Conservation (phyloP, 129 eudicot genomes). For the Dittrichia graveolens region DNA sequence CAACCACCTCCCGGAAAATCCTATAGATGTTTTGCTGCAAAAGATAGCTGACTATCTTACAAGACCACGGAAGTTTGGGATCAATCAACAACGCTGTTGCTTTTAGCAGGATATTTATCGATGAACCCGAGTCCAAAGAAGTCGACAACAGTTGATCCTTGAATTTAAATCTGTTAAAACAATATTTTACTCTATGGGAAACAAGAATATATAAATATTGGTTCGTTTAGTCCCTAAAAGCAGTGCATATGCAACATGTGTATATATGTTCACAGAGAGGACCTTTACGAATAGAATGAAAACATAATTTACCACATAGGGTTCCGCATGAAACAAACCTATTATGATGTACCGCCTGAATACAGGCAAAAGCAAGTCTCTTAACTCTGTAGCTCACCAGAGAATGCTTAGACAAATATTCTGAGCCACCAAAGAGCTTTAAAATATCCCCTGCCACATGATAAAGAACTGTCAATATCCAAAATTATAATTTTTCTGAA, state of each 20-base stretch:
- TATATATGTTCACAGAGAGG: background rate
- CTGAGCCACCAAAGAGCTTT: slow-evolving; percentile 65
- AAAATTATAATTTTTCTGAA: slow-evolving; percentile 14
- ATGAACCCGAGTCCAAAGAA: slow-evolving; percentile 45
- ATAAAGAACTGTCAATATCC: slow-evolving; percentile 24
- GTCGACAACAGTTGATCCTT: slow-evolving; percentile 53
- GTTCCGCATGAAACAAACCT: slow-evolving; percentile 50
- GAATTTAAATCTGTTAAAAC: slow-evolving; percentile 51
- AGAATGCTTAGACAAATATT: slow-evolving; percentile 49
- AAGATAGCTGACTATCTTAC: slow-evolving; percentile 63
- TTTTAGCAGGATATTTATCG: slow-evolving; percentile 60
- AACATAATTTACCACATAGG: background rate
- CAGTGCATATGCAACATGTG: background rate
- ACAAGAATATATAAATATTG: slow-evolving; percentile 1
- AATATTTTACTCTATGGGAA: slow-evolving; percentile 23
- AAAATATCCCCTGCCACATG: slow-evolving; percentile 51
- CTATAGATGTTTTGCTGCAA: slow-evolving; percentile 53
- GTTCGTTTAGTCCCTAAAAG: slow-evolving; percentile 14
- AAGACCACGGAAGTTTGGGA: slow-evolving; percentile 84
- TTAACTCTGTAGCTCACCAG: slow-evolving; percentile 74
- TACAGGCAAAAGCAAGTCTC: slow-evolving; percentile 71
- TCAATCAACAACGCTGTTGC: slow-evolving; percentile 61
- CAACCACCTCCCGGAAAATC: slow-evolving; percentile 64
- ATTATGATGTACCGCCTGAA: slow-evolving; percentile 70
- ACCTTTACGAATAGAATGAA: background rate